These are phyloP conservation scores for Cyclotella cryptica DNA, from an alignment of 108 stramenopile genomes.

Conservation along the genomic window DNA sequence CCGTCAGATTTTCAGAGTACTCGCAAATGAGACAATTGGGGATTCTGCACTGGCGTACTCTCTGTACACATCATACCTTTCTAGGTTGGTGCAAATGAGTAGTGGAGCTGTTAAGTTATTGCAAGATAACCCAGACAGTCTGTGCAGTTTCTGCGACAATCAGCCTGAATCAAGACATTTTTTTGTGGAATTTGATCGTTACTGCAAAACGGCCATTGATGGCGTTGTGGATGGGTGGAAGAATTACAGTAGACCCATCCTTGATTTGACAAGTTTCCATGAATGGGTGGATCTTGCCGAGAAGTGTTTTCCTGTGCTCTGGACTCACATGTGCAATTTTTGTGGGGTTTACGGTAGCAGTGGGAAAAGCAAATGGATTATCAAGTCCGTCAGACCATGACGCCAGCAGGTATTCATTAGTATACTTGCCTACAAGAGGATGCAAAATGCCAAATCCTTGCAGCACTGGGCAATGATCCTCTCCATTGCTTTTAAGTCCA, in stretches of 20 bases:
- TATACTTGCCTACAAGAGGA: not conserved
- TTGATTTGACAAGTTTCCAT: not conserved
- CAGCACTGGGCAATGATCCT: conserved; percentile 10
- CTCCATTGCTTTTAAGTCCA: not conserved
- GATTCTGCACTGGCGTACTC: not conserved
- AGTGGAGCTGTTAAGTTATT: too few relatives aligned
- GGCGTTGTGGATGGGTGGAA: not conserved
- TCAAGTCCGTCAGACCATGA: not conserved
- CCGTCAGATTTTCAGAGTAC: not conserved
- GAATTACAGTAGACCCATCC: not conserved
- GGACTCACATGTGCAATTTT: not conserved
- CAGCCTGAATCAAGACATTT: not conserved
- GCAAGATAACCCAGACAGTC: not conserved
- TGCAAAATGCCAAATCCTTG: not conserved
- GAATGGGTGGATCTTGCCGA: not conserved
- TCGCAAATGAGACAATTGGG: not conserved
- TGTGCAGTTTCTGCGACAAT: not conserved
- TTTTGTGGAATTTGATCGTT: not conserved
- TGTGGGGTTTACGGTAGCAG: not conserved
- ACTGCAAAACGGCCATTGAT: not conserved
- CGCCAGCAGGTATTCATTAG: not conserved
- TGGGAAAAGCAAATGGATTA: not conserved
- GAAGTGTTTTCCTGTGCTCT: not conserved
- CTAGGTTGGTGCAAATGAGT: not conserved
- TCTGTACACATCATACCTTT: not conserved